Base-by-base conservation (phyloP, 352 stramenopile genomes). In the Phytophthora syringae region DNA sequence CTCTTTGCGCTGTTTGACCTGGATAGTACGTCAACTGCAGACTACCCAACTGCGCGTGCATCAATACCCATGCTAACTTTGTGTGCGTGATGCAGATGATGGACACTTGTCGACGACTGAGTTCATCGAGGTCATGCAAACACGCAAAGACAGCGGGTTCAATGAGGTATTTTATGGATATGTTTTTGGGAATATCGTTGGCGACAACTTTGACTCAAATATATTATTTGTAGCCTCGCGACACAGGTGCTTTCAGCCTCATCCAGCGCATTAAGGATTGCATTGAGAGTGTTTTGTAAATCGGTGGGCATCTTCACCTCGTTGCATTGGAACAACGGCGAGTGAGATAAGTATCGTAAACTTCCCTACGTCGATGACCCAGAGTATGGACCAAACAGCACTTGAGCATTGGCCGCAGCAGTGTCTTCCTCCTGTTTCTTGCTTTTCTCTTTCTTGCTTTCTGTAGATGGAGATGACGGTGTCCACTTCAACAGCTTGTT, bases 101-200 rank as follows among this genome's bases (percentile, higher is more conserved):
- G 86, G 86, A 15, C 70, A 89, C 50, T 69, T 96, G 47, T 93
- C 86, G 0, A 80, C 84, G 7, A 90, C 80, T 20, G 88, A 96
- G 50, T 94, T 96, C 58, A 87, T 96, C 45, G 71, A 93, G 5
- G 86, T 96, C 15, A 96, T 96, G 88, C 76, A 93, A 47, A 93
- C 89, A 57, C 84, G 88, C 66, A 91, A 92, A 59, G 85, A 93
- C 51, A 86, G 80, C 27, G 88, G 84, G 18, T 90, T 93, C 53
- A 94, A 87, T 21, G 75, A 93, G 77, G 88, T 96, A 76, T 66
- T 42, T 61, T 36, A 21, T 67, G 27, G 10, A 27, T 25, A 7
- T 10, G 20, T 22, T 22, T 39, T 39, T 1, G 30, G 30, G 11
- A 39, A 43, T 43, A 21, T 43, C 20, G 36, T 16, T 20, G 36